phyloP scores from a whole-genome alignment of 768 basidiomycete species.

The Auriculariales sp. region DNA sequence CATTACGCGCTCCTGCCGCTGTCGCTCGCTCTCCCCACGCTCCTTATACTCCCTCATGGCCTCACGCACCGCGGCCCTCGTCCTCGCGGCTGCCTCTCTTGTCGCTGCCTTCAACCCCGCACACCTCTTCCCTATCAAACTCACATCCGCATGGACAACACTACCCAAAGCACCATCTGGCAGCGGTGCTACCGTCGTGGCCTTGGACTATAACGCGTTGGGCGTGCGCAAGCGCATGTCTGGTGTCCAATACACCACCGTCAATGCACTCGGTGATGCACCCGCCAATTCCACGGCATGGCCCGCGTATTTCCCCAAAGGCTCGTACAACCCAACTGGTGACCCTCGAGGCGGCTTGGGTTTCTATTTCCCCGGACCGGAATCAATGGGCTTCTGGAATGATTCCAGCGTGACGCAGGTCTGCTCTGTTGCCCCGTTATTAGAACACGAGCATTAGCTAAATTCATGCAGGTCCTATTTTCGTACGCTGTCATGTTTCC shows the following conservation, averaged over 20 bases:
- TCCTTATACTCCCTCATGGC: too few relatives aligned
- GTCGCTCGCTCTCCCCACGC: too few relatives aligned
- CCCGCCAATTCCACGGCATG: conserved; percentile 28
- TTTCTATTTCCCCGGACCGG: conserved; percentile 57
- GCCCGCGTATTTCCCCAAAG: conserved; percentile 39
- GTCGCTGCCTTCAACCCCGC: conserved; percentile 13
- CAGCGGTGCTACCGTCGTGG: conserved; percentile 14
- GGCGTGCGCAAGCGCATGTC: conserved; percentile 23
- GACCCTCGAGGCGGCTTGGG: conserved; percentile 42
- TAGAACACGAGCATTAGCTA: too few relatives aligned
- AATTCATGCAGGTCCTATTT: conserved; percentile 34
- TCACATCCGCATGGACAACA: conserved; percentile 29
- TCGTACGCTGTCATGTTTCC: conserved; percentile 47
- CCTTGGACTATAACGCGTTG: conserved; percentile 31
- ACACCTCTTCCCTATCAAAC: conserved; percentile 27
- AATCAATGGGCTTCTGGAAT: conserved; percentile 35
- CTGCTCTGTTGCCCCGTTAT: not conserved
- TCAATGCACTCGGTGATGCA: conserved; percentile 25
- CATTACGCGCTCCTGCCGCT: too few relatives aligned
- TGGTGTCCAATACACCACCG: conserved; percentile 25
- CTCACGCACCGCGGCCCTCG: too few relatives aligned
- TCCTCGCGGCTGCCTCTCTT: too few relatives aligned
- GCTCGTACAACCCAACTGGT: conserved; percentile 39
- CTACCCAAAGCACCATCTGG: conserved; percentile 15
- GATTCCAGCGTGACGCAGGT: conserved; percentile 14